phyloP scores from a whole-genome alignment of 495 filamentous ascomycete genomes.

The Trichoderma asperelloides region DNA sequence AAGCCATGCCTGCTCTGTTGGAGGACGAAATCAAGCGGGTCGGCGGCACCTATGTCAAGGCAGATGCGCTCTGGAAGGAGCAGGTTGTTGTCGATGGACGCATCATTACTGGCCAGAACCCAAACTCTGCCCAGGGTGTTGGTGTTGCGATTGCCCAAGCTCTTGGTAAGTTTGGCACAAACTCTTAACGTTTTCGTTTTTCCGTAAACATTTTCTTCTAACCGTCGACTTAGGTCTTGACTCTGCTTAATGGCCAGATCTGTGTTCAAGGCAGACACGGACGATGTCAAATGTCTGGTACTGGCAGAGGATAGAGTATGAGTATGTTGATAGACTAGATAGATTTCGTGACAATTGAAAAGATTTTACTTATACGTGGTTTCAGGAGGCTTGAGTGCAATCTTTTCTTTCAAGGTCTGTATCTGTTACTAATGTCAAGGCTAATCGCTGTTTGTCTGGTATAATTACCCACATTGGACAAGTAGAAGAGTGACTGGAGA shows the following conservation, averaged over 20 bases:
- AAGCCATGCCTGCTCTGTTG: constrained; percentile 53
- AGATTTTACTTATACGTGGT: background rate
- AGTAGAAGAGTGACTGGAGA: no score
- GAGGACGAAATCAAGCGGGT: constrained; percentile 47
- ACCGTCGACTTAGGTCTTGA: background rate
- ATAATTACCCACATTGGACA: no score
- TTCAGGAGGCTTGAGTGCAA: background rate
- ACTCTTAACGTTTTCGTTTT: background rate
- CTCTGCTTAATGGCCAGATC: background rate
- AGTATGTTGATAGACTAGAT: background rate
- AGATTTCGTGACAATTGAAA: background rate
- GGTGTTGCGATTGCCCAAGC: constrained; percentile 41
- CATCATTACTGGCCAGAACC: constrained; percentile 72
- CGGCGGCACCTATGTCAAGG: constrained; percentile 50
- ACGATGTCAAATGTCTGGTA: background rate
- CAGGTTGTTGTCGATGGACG: constrained; percentile 53
- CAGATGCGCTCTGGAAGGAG: constrained; percentile 45
- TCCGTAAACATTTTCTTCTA: background rate
- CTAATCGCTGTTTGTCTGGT: background rate
- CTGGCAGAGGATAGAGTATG: background rate
- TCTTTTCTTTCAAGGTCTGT: background rate
- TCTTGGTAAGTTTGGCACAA: constrained; percentile 12
- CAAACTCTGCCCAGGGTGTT: constrained; percentile 51
- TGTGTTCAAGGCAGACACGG: background rate
- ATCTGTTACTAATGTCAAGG: background rate